Evolutionary conservation across 495 filamentous ascomycete species (phyloP).

Genomic region (Neurospora sp.): DNA sequence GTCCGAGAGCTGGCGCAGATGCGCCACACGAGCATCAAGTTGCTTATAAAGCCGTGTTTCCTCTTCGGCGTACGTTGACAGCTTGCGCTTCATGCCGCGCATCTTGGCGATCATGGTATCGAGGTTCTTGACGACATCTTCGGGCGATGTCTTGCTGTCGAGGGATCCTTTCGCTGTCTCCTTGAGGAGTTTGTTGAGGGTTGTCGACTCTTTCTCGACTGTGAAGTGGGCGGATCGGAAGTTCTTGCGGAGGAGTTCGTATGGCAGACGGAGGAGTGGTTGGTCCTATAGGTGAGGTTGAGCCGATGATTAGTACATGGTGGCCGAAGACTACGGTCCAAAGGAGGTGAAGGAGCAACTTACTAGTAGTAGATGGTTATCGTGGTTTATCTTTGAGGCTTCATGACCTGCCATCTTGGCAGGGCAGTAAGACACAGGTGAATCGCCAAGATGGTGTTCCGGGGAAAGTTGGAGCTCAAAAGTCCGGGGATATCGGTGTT

Average conservation of each 20-base stretch:
- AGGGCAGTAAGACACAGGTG: not conserved
- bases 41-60: conserved; percentile 64
- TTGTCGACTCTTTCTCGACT: conserved; percentile 68
- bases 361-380: conserved; percentile 39
- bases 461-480: not conserved
- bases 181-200: conserved; percentile 59
- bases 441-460: not conserved
- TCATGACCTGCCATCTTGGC: conserved; percentile 34
- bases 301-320: not conserved
- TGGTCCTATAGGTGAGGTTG: conserved; percentile 58
- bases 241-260: conserved; percentile 84
- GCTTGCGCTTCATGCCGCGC: conserved; percentile 79
- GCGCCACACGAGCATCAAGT: conserved; percentile 62
- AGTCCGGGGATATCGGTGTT: not conserved
- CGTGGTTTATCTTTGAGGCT: conserved; percentile 36
- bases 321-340: not conserved
- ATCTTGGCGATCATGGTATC: conserved; percentile 77
- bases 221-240: conserved; percentile 78
- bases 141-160: conserved; percentile 45
- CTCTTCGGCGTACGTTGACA: conserved; percentile 65
- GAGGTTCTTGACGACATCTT: conserved; percentile 63
- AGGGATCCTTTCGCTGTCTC: conserved; percentile 58
- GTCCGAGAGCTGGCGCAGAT: conserved; percentile 67
- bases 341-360: conserved; percentile 4
- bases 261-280: conserved; percentile 82